Evolutionary conservation across 179 eudicot genomes (phyloP).

Genomic region (Beta macrorhiza): DNA sequence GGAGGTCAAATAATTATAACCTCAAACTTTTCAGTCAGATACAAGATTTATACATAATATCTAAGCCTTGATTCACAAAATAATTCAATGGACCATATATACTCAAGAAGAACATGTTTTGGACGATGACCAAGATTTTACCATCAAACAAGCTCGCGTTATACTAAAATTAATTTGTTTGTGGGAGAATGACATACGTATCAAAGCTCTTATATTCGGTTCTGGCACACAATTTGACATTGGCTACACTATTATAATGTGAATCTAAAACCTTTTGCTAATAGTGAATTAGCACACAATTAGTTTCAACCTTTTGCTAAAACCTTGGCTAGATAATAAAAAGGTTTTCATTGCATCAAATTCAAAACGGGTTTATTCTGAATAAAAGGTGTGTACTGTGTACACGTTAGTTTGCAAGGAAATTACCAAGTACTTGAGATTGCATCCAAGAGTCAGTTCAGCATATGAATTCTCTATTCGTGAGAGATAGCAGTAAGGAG

Average conservation of each 20-base stretch:
- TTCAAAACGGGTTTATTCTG: neutral
- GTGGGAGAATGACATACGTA: neutral
- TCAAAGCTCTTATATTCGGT: neutral
- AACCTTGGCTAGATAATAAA: neutral
- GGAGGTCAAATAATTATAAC: neutral
- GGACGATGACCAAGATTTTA: neutral
- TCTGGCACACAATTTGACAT: neutral
- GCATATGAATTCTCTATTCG: conserved; percentile 62
- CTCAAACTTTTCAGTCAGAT: neutral
- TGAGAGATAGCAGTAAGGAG: conserved; percentile 85
- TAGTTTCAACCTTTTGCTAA: neutral
- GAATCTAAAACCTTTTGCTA: neutral
- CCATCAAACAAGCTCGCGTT: neutral
- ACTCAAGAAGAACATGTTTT: neutral
- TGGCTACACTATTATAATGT: neutral
- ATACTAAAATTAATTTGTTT: neutral
- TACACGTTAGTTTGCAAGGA: conserved; percentile 13
- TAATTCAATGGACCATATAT: neutral
- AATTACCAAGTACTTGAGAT: conserved; percentile 68
- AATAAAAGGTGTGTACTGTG: conserved; percentile 2
- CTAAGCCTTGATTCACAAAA: neutral
- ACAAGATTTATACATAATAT: neutral
- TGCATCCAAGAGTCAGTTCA: conserved; percentile 92
- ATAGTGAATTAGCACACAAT: neutral
- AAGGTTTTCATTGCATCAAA: neutral